Base-by-base conservation (phyloP, 2,329 filamentous ascomycete genomes). In the Arthrobotrys musiformis region DNA sequence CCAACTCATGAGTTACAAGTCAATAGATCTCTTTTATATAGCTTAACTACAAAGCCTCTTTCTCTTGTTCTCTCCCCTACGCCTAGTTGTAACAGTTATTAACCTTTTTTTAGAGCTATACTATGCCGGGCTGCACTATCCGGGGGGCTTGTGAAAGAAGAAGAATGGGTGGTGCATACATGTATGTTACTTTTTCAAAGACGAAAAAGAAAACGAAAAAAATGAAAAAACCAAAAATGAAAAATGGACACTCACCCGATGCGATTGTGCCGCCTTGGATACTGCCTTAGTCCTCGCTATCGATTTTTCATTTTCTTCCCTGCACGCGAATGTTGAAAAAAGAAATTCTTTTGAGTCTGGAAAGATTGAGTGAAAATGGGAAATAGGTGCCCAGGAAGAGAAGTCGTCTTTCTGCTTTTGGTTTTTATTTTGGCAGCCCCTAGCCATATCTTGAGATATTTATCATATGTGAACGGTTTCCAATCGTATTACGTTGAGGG, bases 111-210 rank as follows among this genome's bases (percentile, higher is more conserved):
- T n/a, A n/a, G n/a, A n/a, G n/a, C n/a, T n/a, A n/a, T n/a, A n/a
- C n/a, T n/a, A n/a, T 11, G 24, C 33, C 33, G 30, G 26, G 30
- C 48, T 28, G 50, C 50, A 56, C 22, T 22, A 26, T 4, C 22
- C 44, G 30, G 50, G 50, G 28, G 50, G 50, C 50, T 52, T 35
- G 26, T n/a, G n/a, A n/a, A n/a, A n/a, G n/a, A n/a, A n/a, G n/a
- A n/a, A n/a, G n/a, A n/a, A n/a, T n/a, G n/a, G n/a, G n/a, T n/a
- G n/a, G n/a, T n/a, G n/a, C n/a, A n/a, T n/a, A n/a, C n/a, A n/a
- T n/a, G n/a, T n/a, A n/a, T n/a, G n/a, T 7, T 17, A 40, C n/a
- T 42, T 13, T 52, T 17, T n/a, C 17, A 15, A 22, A 48, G 37
- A 33, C 2, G 17, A 28, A 28, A 33, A 19, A n/a, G 22, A 22